phyloP scores from a whole-genome alignment of 1,284 basidiomycete species.

The Ustilago cynodontis region DNA sequence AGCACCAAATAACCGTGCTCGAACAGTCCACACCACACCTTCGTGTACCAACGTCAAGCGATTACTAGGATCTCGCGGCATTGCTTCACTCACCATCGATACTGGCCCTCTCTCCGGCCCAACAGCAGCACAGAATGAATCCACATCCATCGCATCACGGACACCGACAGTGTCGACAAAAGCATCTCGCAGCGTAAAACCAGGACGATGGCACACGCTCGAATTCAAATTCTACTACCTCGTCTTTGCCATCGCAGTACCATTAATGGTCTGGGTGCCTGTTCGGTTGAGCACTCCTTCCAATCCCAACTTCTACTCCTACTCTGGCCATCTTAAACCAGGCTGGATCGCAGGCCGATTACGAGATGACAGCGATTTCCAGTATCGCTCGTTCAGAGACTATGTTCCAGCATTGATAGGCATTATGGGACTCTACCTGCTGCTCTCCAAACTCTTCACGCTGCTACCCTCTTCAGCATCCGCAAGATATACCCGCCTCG shows the following conservation, averaged over 20 bases:
- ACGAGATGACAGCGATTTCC: conserved; percentile 71
- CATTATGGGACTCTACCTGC: conserved; percentile 64
- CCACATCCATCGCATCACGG: background rate
- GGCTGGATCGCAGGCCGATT: conserved; percentile 73
- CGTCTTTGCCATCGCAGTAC: conserved; percentile 77
- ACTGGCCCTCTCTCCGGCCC: conserved; percentile 31
- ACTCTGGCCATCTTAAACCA: conserved; percentile 75
- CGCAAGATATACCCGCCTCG: conserved; percentile 23
- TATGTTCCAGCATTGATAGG: conserved; percentile 62
- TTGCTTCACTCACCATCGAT: conserved; percentile 51
- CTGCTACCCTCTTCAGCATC: conserved; percentile 12
- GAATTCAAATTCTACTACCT: conserved; percentile 87
- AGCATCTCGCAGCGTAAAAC: background rate
- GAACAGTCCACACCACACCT: background rate
- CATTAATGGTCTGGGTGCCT: conserved; percentile 84
- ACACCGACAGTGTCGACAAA: conserved; percentile 10
- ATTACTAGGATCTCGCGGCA: conserved; percentile 35
- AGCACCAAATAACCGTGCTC: background rate
- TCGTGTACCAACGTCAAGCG: conserved; percentile 18
- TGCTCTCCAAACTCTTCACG: conserved; percentile 62
- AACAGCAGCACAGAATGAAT: background rate
- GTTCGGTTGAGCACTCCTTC: conserved; percentile 80
- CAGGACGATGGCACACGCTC: conserved; percentile 78
- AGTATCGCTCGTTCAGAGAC: conserved; percentile 71
- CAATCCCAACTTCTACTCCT: conserved; percentile 80